Conservation (phyloP, 2,329 filamentous ascomycete species). For the Botrytis squamosa region DNA sequence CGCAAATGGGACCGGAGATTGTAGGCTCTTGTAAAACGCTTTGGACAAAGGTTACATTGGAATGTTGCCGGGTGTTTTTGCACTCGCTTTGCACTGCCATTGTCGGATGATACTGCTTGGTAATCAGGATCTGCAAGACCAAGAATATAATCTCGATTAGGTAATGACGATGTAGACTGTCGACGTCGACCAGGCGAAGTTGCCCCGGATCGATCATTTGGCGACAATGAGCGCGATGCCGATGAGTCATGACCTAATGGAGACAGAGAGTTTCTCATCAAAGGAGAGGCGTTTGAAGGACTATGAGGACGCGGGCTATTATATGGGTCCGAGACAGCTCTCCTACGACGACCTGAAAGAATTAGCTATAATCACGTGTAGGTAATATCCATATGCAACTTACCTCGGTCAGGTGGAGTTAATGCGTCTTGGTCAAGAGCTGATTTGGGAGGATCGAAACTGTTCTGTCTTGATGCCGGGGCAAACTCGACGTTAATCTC, state of each 20-base stretch:
- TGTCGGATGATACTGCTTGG: slow-evolving; percentile 62
- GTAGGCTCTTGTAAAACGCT: slow-evolving; percentile 94
- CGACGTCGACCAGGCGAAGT: slow-evolving; percentile 49
- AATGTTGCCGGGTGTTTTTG: slow-evolving; percentile 98
- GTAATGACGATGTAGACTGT: slow-evolving; percentile 60
- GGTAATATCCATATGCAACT: slow-evolving; percentile 26
- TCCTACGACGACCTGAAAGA: slow-evolving; percentile 37
- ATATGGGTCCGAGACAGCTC: slow-evolving; percentile 40
- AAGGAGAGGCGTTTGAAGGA: slow-evolving; percentile 53
- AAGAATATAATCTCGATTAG: slow-evolving; percentile 74
- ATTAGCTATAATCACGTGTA: slow-evolving; percentile 27
- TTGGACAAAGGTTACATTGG: slow-evolving; percentile 89
- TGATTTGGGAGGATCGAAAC: slow-evolving; percentile 64
- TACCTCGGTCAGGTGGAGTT: slow-evolving; percentile 75
- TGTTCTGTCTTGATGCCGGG: slow-evolving; percentile 65
- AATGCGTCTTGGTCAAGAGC: slow-evolving; percentile 71
- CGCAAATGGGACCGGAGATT: slow-evolving; percentile 93
- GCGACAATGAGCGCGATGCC: slow-evolving; percentile 56
- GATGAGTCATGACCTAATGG: slow-evolving; percentile 43
- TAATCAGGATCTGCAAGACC: slow-evolving; percentile 87
- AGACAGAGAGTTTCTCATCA: slow-evolving; percentile 50
- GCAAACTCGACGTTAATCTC: slow-evolving; percentile 94
- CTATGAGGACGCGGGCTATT: slow-evolving; percentile 49
- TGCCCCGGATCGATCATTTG: slow-evolving; percentile 53
- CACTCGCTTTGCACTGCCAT: slow-evolving; percentile 67